Evolutionary conservation across 495 filamentous ascomycete species (phyloP).

Genomic region (Haplographium delicatum): DNA sequence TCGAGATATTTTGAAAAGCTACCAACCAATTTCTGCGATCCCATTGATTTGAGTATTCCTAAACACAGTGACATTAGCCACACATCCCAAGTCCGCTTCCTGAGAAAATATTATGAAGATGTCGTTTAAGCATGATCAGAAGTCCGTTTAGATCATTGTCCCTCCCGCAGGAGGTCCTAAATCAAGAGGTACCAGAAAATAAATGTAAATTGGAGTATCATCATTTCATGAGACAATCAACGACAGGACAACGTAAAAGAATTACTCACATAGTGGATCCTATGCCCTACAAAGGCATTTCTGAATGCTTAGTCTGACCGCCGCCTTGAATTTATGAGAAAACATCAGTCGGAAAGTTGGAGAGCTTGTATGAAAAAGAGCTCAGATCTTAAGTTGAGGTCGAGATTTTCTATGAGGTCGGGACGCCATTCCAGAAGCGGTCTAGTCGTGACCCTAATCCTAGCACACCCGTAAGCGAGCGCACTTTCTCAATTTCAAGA

Average conservation of each 20-base stretch:
- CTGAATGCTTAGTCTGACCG: too few species aligned
- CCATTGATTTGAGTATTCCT: too few species aligned
- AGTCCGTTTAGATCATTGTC: slow-evolving; percentile 55
- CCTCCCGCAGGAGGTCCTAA: slow-evolving; percentile 37
- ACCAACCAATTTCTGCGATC: too few species aligned
- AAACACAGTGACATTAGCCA: slow-evolving; percentile 5
- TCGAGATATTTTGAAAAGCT: too few species aligned
- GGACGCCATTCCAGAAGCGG: neutral
- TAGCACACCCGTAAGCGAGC: too few species aligned
- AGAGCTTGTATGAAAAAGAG: neutral
- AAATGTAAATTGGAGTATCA: neutral
- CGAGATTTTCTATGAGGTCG: neutral
- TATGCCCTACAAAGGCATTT: too few species aligned
- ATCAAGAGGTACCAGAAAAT: slow-evolving; percentile 62
- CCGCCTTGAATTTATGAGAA: too few species aligned
- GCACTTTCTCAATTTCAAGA: too few species aligned
- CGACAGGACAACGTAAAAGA: neutral
- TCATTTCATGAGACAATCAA: neutral
- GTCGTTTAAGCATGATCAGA: slow-evolving; percentile 36
- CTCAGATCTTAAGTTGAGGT: neutral
- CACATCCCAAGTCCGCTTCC: neutral
- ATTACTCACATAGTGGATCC: neutral
- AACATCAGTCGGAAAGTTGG: too few species aligned
- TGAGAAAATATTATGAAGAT: neutral
- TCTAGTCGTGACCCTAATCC: too few species aligned